Base-by-base conservation (phyloP, 1,139 yeast species). In the Debaryomycetaceae sp. region DNA sequence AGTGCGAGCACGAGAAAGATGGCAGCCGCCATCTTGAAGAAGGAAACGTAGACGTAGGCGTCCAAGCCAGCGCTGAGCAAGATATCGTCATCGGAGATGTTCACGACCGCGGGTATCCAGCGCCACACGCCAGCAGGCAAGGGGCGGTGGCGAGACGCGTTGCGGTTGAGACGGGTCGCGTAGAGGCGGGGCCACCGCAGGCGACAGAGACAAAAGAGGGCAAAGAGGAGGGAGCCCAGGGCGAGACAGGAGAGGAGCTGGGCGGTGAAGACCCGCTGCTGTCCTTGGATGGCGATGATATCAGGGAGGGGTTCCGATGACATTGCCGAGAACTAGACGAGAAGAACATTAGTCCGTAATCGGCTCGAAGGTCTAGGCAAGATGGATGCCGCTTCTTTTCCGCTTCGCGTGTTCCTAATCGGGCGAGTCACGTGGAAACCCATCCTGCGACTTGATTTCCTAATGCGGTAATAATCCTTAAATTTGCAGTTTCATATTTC, bases 131-230 rank as follows among this genome's bases (percentile, higher is more conserved):
- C 48, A 25, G 45, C 40, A 8, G 71, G 70, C 22, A 64, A 45
- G n/a, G 51, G 54, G 31, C 53, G 53, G 35, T 62, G 44, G 10
- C 40, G 41, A 19, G 45, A 43, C 29, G 51, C 46, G 32, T 51
- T 50, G 32, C 71, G 43, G 23, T 65, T 41, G 6, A 71, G 62
- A 35, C 72, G 39, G 13, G 64, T 65, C n/a, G 72, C 71, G 37
- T 66, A 66, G 37, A 67, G 62, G 38, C 63, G 71, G 14, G 72
- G 72, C 68, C 71, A 67, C 40, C 59, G 50, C 30, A 57, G 58
- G 30, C 72, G 49, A 32, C 62, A 48, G 29, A 57, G 45, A 39
- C 71, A 63, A 39, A 64, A 64, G 26, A 62, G 42, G 13, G 57
- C 33, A 28, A 63, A 58, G 27, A 61, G 48, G 14, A 47, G 44